phyloP scores from a whole-genome alignment of 495 filamentous ascomycete genomes.

The Xylaria castorea region DNA sequence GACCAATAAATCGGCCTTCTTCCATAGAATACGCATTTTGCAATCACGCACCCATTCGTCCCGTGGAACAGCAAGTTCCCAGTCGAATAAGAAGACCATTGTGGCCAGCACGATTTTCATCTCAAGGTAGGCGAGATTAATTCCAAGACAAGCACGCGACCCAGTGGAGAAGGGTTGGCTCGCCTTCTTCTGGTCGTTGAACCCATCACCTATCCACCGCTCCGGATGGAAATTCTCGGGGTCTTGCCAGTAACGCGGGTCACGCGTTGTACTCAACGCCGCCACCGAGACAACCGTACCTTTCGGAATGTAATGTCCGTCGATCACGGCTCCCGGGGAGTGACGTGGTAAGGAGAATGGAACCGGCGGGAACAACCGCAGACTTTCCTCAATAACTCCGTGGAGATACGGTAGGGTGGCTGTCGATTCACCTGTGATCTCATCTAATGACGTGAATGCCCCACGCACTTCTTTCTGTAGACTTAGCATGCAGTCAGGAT shows the following conservation, averaged over 20 bases:
- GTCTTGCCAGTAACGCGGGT: slow-evolving; percentile 38
- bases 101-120: slow-evolving; percentile 44
- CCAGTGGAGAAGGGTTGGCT: slow-evolving; percentile 37
- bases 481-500: slow-evolving; percentile 34
- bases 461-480: slow-evolving; percentile 58
- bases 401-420: slow-evolving; percentile 46
- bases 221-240: slow-evolving; percentile 46
- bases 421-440: slow-evolving; percentile 48
- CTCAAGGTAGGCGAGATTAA: slow-evolving; percentile 45
- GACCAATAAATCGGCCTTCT: slow-evolving; percentile 41
- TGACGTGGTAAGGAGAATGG: slow-evolving; percentile 2
- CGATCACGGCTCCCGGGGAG: slow-evolving; percentile 36
- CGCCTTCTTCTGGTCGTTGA: slow-evolving; percentile 44
- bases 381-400: slow-evolving; percentile 47
- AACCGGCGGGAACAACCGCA: slow-evolving; percentile 31
- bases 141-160: slow-evolving; percentile 38
- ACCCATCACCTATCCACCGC: slow-evolving; percentile 49
- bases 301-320: slow-evolving; percentile 35
- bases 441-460: slow-evolving; percentile 50
- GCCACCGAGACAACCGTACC: slow-evolving; percentile 45
- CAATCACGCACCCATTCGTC: slow-evolving; percentile 39
- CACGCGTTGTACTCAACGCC: slow-evolving; percentile 31
- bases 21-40: slow-evolving; percentile 42
- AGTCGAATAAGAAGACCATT: slow-evolving; percentile 43
- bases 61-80: slow-evolving; percentile 43